Base-by-base conservation (phyloP, 208 protist species). In the Crithidia mellificae region DNA sequence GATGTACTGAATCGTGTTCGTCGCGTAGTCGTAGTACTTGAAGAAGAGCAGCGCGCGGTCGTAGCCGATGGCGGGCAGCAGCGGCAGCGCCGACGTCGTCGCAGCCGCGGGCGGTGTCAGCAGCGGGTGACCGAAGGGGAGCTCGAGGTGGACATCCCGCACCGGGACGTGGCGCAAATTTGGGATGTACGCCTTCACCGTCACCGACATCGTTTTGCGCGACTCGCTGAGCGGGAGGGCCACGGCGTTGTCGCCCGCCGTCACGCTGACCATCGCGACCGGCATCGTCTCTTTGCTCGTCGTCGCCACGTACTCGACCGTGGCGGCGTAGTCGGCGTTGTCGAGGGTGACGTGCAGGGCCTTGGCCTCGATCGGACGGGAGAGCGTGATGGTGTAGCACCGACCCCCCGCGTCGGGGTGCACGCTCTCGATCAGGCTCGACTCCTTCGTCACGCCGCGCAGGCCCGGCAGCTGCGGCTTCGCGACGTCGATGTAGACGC, bases 11-110 rank as follows among this genome's bases (percentile, higher is more conserved):
- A 91, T 39, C 25, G 77, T 74, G 58, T 81, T 74, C 30, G 77
- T 80, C 12, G 63, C 44, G 78, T 76, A 77, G 72, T 94, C 78
- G 67, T 87, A 94, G 58, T 81, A 88, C 69, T 94, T 94, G 65
- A 94, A 84, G 64, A 94, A 90, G 25, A 94, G 25, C 30, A 94
- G 66, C 12, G 77, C 53, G 62, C 79, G 78, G 55, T 82, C 77
- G 32, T 69, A 61, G 17, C 71, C 74, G 47, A 78, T 38, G 46
- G 57, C 6, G 11, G 81, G 54, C 22, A 91, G 74, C 22, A 56
- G 25, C 50, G 58, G 68, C 29, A 70, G 24, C 38, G 38, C 25
- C 1, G 56, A n/a, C 5, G 69, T 24, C 12, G 41, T 30, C 11
- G 34, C 69, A 2, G 49, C 15, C 3, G 29, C 19, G 7, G 53